Evolutionary conservation across 2,329 filamentous ascomycete genomes (phyloP).

Genomic region (Pestalotiopsis fici): DNA sequence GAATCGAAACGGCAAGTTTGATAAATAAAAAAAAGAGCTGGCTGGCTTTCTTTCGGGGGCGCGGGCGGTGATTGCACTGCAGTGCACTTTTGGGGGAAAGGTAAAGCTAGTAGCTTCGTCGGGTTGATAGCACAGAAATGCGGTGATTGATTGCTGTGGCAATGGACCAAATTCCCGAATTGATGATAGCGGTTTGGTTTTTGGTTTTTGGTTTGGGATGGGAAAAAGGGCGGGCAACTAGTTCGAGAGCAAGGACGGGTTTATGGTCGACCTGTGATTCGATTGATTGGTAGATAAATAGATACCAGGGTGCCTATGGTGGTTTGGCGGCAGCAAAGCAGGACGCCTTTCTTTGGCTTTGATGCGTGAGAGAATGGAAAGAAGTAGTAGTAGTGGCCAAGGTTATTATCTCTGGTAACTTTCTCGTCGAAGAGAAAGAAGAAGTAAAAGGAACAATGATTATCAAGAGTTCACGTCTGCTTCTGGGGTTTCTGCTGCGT

Average conservation of each 20-base stretch:
- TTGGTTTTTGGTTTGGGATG: not conserved
- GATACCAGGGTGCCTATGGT: not conserved
- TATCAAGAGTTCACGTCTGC: not conserved
- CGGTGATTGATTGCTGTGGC: slow-evolving; percentile 6
- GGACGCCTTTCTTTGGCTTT: not conserved
- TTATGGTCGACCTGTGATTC: not conserved
- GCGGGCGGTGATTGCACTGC: not conserved
- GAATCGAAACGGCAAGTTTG: slow-evolving; percentile 13
- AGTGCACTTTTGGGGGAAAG: not conserved
- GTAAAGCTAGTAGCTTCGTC: not conserved
- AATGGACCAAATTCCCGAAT: slow-evolving; percentile 7
- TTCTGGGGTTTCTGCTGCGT: slow-evolving; percentile 25
- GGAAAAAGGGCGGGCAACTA: not conserved
- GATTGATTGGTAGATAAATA: not conserved
- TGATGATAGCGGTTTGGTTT: not conserved
- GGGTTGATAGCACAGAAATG: slow-evolving; percentile 4
- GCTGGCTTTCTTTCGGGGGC: not conserved
- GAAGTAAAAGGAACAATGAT: not conserved
- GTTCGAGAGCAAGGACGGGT: not conserved
- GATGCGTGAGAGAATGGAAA: slow-evolving; percentile 8
- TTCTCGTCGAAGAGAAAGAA: slow-evolving; percentile 10
- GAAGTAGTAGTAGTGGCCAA: slow-evolving; percentile 10
- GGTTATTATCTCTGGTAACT: slow-evolving; percentile 16
- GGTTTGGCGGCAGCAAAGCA: not conserved
- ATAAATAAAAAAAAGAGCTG: slow-evolving; percentile 2